Base-by-base conservation (phyloP, 192 early-diverging fungal species). In the Chytriomyces sp. region DNA sequence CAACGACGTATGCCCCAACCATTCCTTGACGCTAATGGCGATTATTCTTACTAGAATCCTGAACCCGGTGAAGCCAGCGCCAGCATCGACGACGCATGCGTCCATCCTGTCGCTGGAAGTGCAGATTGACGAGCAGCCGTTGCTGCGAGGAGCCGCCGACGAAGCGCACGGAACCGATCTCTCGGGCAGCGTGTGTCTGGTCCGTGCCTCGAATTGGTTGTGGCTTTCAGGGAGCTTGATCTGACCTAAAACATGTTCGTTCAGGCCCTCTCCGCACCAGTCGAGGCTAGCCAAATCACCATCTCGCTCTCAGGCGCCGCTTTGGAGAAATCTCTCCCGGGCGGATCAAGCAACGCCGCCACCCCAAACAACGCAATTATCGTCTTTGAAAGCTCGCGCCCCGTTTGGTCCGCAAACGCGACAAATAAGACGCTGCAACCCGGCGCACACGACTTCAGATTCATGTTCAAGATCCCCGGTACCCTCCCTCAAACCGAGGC, bases 381-480 rank as follows among this genome's bases (percentile, higher is more conserved):
- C 44, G 44, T 49, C 17, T 49, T 49, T 49, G 30, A 26, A 31
- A 52, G 31, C 19, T 52, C 49, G 5, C 72, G 55, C 38, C 41
- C 39, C 33, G 26, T 73, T 14, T 73, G 59, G 60, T 19, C 26
- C 8, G 14, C 53, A n/a, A n/a, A 8, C 17, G 5, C 55, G 12
- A 8, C 19, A 7, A 17, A 39, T 31, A 17, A 22, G 22, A 17
- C 39, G 30, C 49, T 73, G 28, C 41, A 22, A 22, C 38, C 72
- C n/a, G 72, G 72, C 32, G 72, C 72, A 3, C 72, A 73, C 26
- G 72, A 73, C 8, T 41, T 59, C 39, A 25, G 72, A 5, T 73
- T 73, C 28, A 19, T 64, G 49, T 73, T 73, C 52, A 73, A 73
- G 72, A 60, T 73, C 37, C 72, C 72, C 22, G 72, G 72, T n/a